Conservation (phyloP, 2,329 filamentous ascomycete genomes). For the Fusarium compactum region DNA sequence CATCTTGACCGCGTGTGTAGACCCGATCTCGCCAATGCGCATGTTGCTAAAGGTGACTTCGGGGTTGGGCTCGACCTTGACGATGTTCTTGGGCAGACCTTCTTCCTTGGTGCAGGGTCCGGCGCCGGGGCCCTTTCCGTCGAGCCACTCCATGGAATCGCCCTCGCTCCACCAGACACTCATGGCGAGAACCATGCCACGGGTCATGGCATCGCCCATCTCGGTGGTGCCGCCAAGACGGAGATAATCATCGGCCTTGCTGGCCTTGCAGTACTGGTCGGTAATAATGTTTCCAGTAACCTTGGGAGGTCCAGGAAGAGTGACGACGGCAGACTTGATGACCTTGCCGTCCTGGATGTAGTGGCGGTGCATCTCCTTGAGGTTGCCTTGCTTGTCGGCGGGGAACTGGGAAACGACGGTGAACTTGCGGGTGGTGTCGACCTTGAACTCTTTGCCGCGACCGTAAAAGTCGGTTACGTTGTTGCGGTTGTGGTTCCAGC, state of each 20-base stretch:
- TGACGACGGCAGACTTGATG: slow-evolving; percentile 38
- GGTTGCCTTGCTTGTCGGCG: slow-evolving; percentile 52
- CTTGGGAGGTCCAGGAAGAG: slow-evolving; percentile 46
- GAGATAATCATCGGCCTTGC: slow-evolving; percentile 48
- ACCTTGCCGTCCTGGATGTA: slow-evolving; percentile 55
- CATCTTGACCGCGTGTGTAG: slow-evolving; percentile 50
- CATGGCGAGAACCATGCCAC: slow-evolving; percentile 65
- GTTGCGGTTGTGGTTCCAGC: slow-evolving; percentile 57
- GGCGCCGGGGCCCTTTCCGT: slow-evolving; percentile 52
- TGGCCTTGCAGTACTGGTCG: slow-evolving; percentile 53
- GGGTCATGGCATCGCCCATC: slow-evolving; percentile 60
- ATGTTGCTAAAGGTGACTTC: slow-evolving; percentile 68
- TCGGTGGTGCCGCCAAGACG: slow-evolving; percentile 57
- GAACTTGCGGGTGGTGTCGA: slow-evolving; percentile 55
- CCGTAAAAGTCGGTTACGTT: slow-evolving; percentile 51
- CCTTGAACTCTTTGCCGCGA: slow-evolving; percentile 43
- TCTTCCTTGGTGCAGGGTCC: slow-evolving; percentile 67
- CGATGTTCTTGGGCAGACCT: slow-evolving; percentile 63
- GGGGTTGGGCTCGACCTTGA: slow-evolving; percentile 60
- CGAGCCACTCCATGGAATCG: slow-evolving; percentile 66
- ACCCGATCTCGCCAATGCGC: slow-evolving; percentile 70
- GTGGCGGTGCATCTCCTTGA: slow-evolving; percentile 63
- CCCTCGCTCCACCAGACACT: slow-evolving; percentile 67
- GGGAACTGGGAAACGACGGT: slow-evolving; percentile 66
- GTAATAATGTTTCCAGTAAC: slow-evolving; percentile 51